Percentiles rank a stretch among this genome's conserved stretches.
These are phyloP conservation scores for Helminthosporium solani DNA, from an alignment of 2,329 filamentous ascomycete species.

Conservation along the genomic window DNA sequence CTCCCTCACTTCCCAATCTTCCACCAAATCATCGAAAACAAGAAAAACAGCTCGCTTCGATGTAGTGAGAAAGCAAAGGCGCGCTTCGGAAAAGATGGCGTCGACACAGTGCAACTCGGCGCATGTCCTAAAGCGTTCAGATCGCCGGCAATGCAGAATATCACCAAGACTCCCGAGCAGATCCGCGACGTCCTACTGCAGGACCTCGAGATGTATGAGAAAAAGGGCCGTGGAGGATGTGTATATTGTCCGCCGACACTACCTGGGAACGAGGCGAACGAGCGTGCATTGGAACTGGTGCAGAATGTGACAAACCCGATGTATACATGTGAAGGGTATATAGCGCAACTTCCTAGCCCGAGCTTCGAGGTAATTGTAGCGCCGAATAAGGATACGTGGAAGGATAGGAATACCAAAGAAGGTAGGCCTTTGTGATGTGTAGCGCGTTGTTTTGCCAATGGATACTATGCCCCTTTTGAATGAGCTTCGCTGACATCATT, in stretches of 20 bases:
- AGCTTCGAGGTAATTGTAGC: slow-evolving; percentile 10
- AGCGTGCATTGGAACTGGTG: slow-evolving; percentile 7
- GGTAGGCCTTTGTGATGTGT: background rate
- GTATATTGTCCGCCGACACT: background rate
- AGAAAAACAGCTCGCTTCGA: too few relatives aligned
- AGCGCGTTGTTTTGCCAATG: background rate
- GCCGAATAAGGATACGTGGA: slow-evolving; percentile 2
- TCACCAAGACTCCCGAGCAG: slow-evolving; percentile 7
- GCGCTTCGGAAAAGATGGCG: too few relatives aligned
- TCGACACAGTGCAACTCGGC: too few relatives aligned
- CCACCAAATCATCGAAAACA: too few relatives aligned
- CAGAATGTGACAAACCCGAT: slow-evolving; percentile 5
- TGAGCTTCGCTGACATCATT: too few relatives aligned
- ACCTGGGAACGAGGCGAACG: background rate
- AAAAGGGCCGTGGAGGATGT: background rate
- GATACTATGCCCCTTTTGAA: background rate
- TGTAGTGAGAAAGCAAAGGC: too few relatives aligned
- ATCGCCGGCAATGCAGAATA: background rate
- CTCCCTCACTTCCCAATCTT: too few relatives aligned
- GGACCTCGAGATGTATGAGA: slow-evolving; percentile 1
- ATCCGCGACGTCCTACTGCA: slow-evolving; percentile 15
- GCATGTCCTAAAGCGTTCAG: slow-evolving; percentile 7
- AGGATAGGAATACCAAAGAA: background rate
- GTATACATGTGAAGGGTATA: background rate
- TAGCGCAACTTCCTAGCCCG: slow-evolving; percentile 13